Base-by-base conservation (phyloP, 306 rosid genomes). In the Cucumis sativus region DNA sequence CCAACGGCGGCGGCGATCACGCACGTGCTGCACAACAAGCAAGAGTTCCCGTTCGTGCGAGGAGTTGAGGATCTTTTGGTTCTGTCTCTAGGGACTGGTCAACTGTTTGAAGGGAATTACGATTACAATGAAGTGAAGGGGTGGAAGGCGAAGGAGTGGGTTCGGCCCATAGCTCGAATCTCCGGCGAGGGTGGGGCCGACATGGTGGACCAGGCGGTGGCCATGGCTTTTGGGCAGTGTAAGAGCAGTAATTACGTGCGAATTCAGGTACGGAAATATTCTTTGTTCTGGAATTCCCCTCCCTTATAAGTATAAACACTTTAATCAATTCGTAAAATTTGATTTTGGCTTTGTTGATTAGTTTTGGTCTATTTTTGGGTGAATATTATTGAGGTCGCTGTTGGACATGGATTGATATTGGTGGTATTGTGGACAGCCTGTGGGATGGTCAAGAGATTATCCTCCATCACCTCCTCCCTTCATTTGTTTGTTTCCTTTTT, bases 31-130 rank as follows among this genome's bases (percentile, higher is more conserved):
- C 99, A 96, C 79, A 96, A 96, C 86, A 96, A 92, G 78, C 97
- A 96, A 81, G 99, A 96, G 82, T 96, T 96, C 56, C 99, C 99
- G 58, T 92, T 92, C 83, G 99, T 96, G 86, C 91, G 99, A n/a
- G 99, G 99, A 1, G 99, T 96, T 20, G 97, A 96, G 89, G 99
- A 96, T 84, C 82, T 96, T 39, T 80, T 96, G 79, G 97, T 92
- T 14, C 90, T 95, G 5, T 95, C 99, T 6, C 78, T 95, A 5
- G 99, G 99, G 51, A 92, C 92, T 11, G 99, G 97, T 74, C 97
- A 92, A 82, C 82, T 88, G 3, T 64, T 92, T 58, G 97, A 90
- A 83, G 88, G 63, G 59, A 89, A 82, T 49, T 89, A 83, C 79
- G 97, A 91, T 47, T 84, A 81, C 71, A 96, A 92, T 17, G 86